Evolutionary conservation across 2,329 filamentous ascomycete species (phyloP).

Genomic region (Chaetomiaceae sp.): DNA sequence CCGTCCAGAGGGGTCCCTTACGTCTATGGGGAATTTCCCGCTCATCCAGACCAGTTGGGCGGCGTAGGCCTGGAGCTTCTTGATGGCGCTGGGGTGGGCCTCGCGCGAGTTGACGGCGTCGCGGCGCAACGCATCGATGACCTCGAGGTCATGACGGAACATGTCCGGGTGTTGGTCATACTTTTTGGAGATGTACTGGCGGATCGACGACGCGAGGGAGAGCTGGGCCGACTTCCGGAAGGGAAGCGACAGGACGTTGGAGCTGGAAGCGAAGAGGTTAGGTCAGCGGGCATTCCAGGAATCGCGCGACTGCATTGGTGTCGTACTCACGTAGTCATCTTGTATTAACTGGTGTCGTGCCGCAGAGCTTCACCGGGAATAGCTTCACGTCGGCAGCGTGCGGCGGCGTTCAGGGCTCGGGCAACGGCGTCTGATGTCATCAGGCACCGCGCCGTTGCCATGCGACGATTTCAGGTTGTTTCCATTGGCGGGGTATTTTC

Average conservation of each 20-base stretch:
- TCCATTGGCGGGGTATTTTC: constrained; percentile 5
- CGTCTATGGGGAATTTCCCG: constrained; percentile 94
- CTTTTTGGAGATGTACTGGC: constrained; percentile 93
- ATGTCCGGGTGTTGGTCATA: constrained; percentile 99
- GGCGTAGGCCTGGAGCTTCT: constrained; percentile 85
- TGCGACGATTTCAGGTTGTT: constrained; percentile 4
- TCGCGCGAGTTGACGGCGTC: constrained; percentile 89
- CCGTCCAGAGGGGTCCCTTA: constrained; percentile 41
- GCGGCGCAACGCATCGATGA: constrained; percentile 75
- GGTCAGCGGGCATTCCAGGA: neutral
- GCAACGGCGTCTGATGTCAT: constrained; percentile 4
- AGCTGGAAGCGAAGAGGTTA: constrained; percentile 16
- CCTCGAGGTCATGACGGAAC: constrained; percentile 81
- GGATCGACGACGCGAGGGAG: constrained; percentile 76
- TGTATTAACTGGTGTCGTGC: neutral
- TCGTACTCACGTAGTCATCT: constrained; percentile 22
- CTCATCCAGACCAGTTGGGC: constrained; percentile 90
- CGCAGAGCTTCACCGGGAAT: neutral
- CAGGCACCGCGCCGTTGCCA: neutral
- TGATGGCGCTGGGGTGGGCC: constrained; percentile 79
- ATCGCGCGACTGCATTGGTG: neutral
- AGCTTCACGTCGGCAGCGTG: neutral
- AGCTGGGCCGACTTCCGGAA: constrained; percentile 82
- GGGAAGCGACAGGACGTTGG: constrained; percentile 70
- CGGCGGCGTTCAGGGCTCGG: neutral